These are phyloP conservation scores for Liriodendron chinense DNA, from an alignment of 164 flowering plant species.

Conservation along the genomic window DNA sequence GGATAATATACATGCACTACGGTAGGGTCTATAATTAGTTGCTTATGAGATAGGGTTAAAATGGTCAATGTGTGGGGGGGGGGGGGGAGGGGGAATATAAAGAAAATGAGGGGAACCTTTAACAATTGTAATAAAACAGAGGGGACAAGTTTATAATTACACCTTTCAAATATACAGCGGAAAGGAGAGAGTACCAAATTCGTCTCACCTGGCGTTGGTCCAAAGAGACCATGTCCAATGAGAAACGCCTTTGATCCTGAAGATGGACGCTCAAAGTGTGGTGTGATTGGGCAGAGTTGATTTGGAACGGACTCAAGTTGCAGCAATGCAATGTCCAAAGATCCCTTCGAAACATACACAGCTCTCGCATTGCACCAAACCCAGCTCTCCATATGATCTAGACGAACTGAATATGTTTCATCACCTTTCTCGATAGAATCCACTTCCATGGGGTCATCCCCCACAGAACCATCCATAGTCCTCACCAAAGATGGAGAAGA, in stretches of 20 bases:
- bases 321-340: constrained; percentile 79
- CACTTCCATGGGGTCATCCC: constrained; percentile 16
- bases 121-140: too few species aligned
- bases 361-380: constrained; percentile 75
- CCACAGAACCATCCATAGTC: constrained; percentile 17
- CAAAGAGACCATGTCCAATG: constrained; percentile 91
- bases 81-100: too few species aligned
- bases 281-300: constrained; percentile 50
- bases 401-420: constrained; percentile 57
- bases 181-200: too few species aligned
- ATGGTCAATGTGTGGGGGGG: too few species aligned
- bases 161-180: too few species aligned
- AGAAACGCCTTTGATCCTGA: constrained; percentile 72
- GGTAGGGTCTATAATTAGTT: too few species aligned
- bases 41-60: too few species aligned
- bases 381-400: constrained; percentile 64
- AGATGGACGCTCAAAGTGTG: constrained; percentile 50
- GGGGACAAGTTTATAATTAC: too few species aligned
- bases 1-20: too few species aligned
- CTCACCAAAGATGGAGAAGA: constrained; percentile 17
- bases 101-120: too few species aligned
- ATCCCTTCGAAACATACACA: constrained; percentile 72
- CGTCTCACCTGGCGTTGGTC: too few species aligned
- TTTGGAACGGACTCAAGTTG: constrained; percentile 72
- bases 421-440: constrained; percentile 21